phyloP scores from a whole-genome alignment of 2,329 filamentous ascomycete species.

The Epichloe typhina region DNA sequence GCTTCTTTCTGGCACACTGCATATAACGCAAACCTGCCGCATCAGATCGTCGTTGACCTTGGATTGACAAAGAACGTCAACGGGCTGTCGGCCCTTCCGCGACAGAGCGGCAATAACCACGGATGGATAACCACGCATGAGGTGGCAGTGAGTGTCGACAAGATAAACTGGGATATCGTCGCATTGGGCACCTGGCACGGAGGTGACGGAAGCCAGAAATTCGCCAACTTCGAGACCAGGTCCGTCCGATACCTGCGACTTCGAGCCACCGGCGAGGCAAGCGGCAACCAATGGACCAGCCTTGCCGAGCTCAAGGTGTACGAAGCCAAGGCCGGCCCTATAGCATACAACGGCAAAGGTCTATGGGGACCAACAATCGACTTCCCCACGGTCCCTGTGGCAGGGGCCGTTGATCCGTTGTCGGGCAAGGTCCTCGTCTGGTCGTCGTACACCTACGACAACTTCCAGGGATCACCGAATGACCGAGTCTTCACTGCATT shows the following conservation, averaged over 20 bases:
- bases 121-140: slow-evolving; percentile 17
- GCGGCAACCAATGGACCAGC: slow-evolving; percentile 18
- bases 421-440: slow-evolving; percentile 4
- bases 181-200: slow-evolving; percentile 16
- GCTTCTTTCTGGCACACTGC: slow-evolving; percentile 17
- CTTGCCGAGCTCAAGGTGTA: slow-evolving; percentile 20
- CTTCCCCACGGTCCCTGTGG: slow-evolving; percentile 23
- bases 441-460: slow-evolving; percentile 8
- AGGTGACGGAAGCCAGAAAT: slow-evolving; percentile 16
- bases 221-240: slow-evolving; percentile 19
- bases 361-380: slow-evolving; percentile 22
- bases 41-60: slow-evolving; percentile 20
- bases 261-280: slow-evolving; percentile 16
- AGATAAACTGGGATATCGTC: slow-evolving; percentile 14
- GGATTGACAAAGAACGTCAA: slow-evolving; percentile 13
- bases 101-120: slow-evolving; percentile 13
- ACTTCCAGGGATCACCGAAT: slow-evolving; percentile 5
- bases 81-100: slow-evolving; percentile 17
- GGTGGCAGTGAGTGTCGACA: slow-evolving; percentile 16
- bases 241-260: slow-evolving; percentile 17
- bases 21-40: slow-evolving; percentile 10
- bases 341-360: slow-evolving; percentile 13
- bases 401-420: slow-evolving; percentile 3
- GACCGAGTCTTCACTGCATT: slow-evolving; percentile 9
- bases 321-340: slow-evolving; percentile 12